These are phyloP conservation scores for Camelina neglecta DNA, from an alignment of 345 rosid species.

Conservation along the genomic window DNA sequence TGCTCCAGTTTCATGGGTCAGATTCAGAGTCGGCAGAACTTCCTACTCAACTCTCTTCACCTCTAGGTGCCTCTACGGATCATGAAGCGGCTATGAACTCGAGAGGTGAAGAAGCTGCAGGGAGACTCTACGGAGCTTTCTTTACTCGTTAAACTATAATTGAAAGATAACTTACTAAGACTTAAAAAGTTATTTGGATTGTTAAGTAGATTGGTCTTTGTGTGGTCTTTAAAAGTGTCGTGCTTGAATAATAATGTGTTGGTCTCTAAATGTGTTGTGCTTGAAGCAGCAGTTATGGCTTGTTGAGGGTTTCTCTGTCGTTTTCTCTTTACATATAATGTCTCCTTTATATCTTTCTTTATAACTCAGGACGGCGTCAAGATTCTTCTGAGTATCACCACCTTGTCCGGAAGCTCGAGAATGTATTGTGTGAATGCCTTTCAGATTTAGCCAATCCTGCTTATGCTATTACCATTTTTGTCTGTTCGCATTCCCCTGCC, in stretches of 20 bases:
- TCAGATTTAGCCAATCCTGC: constrained; percentile 4
- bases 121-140: too few species aligned
- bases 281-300: constrained; percentile 50
- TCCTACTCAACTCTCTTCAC: background rate
- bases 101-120: background rate
- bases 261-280: too few species aligned
- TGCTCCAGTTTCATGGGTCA: background rate
- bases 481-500: constrained; percentile 2
- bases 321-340: too few species aligned
- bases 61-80: too few species aligned
- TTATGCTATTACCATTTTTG: constrained; percentile 26
- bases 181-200: too few species aligned
- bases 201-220: too few species aligned
- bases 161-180: too few species aligned
- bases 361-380: constrained; percentile 44
- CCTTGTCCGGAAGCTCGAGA: constrained; percentile 67
- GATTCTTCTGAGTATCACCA: constrained; percentile 65
- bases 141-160: too few species aligned
- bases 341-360: constrained; percentile 54
- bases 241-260: too few species aligned
- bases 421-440: constrained; percentile 54
- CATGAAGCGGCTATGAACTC: background rate
- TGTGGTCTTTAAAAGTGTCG: too few species aligned
- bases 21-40: background rate
- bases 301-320: too few species aligned